Base-by-base conservation (phyloP, 257 asterid species). In the Cruciata laevipes region DNA sequence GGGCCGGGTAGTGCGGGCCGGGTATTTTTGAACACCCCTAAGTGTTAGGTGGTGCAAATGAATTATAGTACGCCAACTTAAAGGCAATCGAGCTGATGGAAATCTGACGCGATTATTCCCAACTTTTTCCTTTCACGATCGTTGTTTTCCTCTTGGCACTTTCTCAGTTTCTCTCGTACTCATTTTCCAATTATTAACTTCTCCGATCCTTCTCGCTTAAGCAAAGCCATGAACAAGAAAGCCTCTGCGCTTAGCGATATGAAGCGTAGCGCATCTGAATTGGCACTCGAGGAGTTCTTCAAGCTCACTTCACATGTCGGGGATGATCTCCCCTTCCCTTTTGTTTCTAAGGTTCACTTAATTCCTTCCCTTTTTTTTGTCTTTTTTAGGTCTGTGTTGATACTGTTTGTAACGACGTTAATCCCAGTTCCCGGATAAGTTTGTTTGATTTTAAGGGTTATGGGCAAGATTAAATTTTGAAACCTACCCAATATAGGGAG, bases 241-340 rank as follows among this genome's bases (percentile, higher is more conserved):
- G 31, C 68, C 5, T 27, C 68, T 5, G 76, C 65, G 18, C 44
- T 32, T 18, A 10, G 14, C 23, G 81, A 74, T 42, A 83, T 83
- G 90, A 87, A 82, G 69, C 82, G 79, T 51, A 89, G 95, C 79
- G 80, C 73, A 16, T 83, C 95, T 5, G 78, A 83, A 30, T 63
- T 86, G 72, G 89, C 79, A 0, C 73, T 89, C 5, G 76, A 83
- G n/a, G 90, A 83, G 69, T 66, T 83, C 21, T 76, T 81, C 60
- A 65, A 71, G 59, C 72, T 71, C n/a, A 52, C 27, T 2, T 32
- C 35, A n/a, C 65, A 76, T 65, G 51, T 67, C 3, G 79, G 71
- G 24, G 74, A 72, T 66, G 79, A 71, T 38, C 23, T 40, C 63
- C 7, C 25, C 12, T 55, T 44, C 24, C 32, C 44, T 8, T 25